phyloP scores from a whole-genome alignment of 805 yeast genomes.

The Clavispora carvajalis region DNA sequence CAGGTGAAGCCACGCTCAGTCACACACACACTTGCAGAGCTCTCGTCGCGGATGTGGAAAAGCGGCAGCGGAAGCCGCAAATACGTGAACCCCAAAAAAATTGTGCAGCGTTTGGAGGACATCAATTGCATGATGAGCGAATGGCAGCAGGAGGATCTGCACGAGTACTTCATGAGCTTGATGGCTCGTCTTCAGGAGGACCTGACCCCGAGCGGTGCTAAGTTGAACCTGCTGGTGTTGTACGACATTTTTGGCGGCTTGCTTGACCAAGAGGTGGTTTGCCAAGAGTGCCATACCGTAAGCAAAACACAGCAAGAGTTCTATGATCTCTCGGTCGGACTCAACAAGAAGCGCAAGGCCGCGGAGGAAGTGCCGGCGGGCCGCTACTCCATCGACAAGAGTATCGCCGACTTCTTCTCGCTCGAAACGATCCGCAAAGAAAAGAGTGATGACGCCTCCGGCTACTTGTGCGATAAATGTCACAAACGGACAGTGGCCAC shows the following conservation, averaged over 20 bases:
- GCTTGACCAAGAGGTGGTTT: conserved; percentile 76
- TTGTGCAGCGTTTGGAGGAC: conserved; percentile 68
- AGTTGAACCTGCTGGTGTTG: conserved; percentile 72
- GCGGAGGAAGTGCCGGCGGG: conserved; percentile 1
- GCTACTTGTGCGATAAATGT: conserved; percentile 87
- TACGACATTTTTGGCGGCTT: conserved; percentile 95
- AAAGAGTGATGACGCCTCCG: conserved; percentile 55
- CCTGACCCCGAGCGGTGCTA: conserved; percentile 83
- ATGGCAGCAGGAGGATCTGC: conserved; percentile 98
- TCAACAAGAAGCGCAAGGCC: conserved; percentile 34
- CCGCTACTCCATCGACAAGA: conserved; percentile 64
- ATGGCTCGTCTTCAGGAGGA: conserved; percentile 88
- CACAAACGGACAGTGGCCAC: conserved; percentile 69
- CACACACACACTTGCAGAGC: conserved; percentile 61
- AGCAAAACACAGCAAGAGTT: conserved; percentile 90
- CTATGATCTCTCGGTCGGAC: conserved; percentile 82
- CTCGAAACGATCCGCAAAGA: conserved; percentile 74
- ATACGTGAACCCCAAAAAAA: conserved; percentile 68
- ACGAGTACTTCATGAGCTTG: conserved; percentile 92
- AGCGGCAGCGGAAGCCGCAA: conserved; percentile 31
- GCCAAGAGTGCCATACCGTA: conserved; percentile 75
- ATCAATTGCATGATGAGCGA: conserved; percentile 95
- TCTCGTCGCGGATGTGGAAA: conserved; percentile 65
- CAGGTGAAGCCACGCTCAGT: conserved; percentile 53
- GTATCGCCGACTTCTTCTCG: conserved; percentile 76